A percentile compares a stretch with the other conserved stretches of the same genome.
These are phyloP conservation scores for Pugionium dolabratum DNA, from an alignment of 345 rosid species.

Conservation along the genomic window DNA sequence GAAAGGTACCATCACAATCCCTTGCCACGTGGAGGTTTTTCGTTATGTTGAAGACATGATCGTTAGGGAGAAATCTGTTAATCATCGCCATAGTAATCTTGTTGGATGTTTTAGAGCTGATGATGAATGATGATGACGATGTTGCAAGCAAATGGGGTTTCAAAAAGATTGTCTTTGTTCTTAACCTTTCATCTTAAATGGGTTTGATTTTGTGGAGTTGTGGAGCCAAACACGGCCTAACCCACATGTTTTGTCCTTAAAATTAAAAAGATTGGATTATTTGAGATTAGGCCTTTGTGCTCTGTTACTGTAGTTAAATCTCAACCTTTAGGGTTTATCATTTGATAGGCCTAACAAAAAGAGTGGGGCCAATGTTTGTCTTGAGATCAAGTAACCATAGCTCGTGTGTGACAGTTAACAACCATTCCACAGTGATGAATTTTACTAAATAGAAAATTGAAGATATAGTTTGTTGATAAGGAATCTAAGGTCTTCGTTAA, in stretches of 20 bases:
- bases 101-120: conserved; percentile 69
- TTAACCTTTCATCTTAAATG: neutral
- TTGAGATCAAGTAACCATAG: conserved; percentile 38
- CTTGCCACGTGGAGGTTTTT: conserved; percentile 60
- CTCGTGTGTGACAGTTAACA: conserved; percentile 34
- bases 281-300: conserved; percentile 24
- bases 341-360: conserved; percentile 4
- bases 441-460: neutral
- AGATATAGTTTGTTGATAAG: conserved; percentile 30
- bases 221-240: conserved; percentile 47
- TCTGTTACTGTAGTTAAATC: conserved; percentile 16
- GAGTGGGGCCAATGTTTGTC: conserved; percentile 38
- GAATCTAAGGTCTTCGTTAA: conserved; percentile 39
- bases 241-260: conserved; percentile 15
- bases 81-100: conserved; percentile 43
- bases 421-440: conserved; percentile 24
- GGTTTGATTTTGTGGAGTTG: conserved; percentile 32
- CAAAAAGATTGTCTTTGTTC: neutral
- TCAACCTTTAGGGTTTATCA: conserved; percentile 31
- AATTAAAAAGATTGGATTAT: too few species aligned
- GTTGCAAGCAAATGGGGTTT: conserved; percentile 11
- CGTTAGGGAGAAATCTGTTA: conserved; percentile 50
- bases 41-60: conserved; percentile 52
- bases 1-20: conserved; percentile 62
- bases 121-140: conserved; percentile 1